phyloP scores from a whole-genome alignment of 768 basidiomycete species.

The Suillus subalutaceus region DNA sequence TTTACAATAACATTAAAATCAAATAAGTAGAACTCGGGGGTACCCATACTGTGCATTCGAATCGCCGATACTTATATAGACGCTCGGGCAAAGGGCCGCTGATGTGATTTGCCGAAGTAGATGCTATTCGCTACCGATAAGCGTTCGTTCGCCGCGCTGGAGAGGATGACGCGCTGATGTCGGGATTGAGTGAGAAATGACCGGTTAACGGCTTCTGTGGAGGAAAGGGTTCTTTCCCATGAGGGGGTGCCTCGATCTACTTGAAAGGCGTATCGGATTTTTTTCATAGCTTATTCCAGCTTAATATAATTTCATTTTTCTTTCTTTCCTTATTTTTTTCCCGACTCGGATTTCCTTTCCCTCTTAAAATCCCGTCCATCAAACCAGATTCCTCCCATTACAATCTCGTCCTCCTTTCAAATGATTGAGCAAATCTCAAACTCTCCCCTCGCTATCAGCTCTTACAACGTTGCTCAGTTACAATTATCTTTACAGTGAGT shows the following conservation, averaged over 20 bases:
- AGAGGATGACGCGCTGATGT: slow-evolving; percentile 8
- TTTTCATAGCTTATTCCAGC: slow-evolving; percentile 12
- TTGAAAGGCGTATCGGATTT: slow-evolving; percentile 1
- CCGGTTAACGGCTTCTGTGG: slow-evolving; percentile 30
- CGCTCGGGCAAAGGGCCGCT: slow-evolving; percentile 7
- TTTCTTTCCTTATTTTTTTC: slow-evolving; percentile 16
- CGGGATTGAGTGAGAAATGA: slow-evolving; percentile 20
- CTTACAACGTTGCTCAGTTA: slow-evolving; percentile 66
- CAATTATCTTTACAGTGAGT: slow-evolving; percentile 59
- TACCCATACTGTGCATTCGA: no score
- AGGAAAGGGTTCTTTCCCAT: slow-evolving; percentile 26
- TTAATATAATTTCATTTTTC: slow-evolving; percentile 10
- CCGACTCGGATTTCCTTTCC: slow-evolving; percentile 15
- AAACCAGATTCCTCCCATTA: slow-evolving; percentile 6
- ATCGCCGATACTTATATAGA: neutral
- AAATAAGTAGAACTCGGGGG: neutral
- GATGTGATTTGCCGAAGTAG: neutral
- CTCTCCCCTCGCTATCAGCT: slow-evolving; percentile 46
- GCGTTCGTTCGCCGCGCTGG: slow-evolving; percentile 30
- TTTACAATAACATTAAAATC: neutral
- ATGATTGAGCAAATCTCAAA: slow-evolving; percentile 62
- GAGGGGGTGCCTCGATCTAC: slow-evolving; percentile 19
- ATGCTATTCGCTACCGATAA: slow-evolving; percentile 40
- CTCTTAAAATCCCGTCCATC: slow-evolving; percentile 27
- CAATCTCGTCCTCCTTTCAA: slow-evolving; percentile 15